Evolutionary conservation across 805 yeast genomes (phyloP), one percentile per base, ranked within the genome.

Genomic region (Jamesozyma jinghongensis): DNA sequence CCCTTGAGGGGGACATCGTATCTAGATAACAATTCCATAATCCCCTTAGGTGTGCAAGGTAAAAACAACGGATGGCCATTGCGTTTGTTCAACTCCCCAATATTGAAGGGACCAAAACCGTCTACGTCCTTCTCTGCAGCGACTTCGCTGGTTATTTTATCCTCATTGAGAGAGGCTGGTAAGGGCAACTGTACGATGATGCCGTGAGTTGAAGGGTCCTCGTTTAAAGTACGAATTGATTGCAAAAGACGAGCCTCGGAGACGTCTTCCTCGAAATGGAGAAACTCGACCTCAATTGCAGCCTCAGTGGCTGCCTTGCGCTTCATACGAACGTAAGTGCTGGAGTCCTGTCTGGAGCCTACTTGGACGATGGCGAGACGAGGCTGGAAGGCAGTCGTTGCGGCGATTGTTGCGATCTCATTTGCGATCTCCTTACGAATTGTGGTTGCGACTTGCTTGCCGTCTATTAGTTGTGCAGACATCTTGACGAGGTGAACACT

Each of bases 11-110:
- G 64, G 19, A 85, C 75, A 7, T 81, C 77, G 37, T 85, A 74
- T 48, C 79, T 72, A 52, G 81, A 75, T 55, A 90, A 70, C 55
- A 90, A 68, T 54, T 79, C 82, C 69, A 90, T 80, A 53, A 87
- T 77, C 43, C 98, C 98, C 65, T 81, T 79, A 41, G 98, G 98
- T 22, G 98, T 90, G 67, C 97, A 90, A 28, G 98, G 97, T 49
- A 81, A 71, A 63, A 86, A 88, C 45, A 68, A 65, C 26, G 97
- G 95, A 29, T 68, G 59, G 18, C 97, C 96, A 40, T 85, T 85
- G 50, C 84, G 78, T 64, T 87, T 86, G 52, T 88, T 76, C 44
- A 90, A 72, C 58, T 90, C 97, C 45, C 97, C 97, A 42, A 85
- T 79, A 61, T 92, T 92, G 54, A 70, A 73, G 41, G 87, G 78